Percentiles rank a stretch among this genome's conserved stretches.
These are phyloP conservation scores for Suhomyces yuchorum DNA, from an alignment of 1,139 yeast genomes.

Conservation along the genomic window DNA sequence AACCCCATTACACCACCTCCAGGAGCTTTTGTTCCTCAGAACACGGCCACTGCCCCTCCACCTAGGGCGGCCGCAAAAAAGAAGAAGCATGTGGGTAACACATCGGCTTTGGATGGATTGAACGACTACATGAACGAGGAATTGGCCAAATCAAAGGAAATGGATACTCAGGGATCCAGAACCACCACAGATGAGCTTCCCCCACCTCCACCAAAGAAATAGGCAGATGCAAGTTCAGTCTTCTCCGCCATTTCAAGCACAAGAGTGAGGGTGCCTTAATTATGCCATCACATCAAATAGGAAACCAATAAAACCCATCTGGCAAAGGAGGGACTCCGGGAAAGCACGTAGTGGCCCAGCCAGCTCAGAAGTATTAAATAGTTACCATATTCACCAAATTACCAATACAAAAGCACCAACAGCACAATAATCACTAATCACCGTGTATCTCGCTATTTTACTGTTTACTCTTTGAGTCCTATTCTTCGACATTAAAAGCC, in stretches of 20 bases:
- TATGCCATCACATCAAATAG: not conserved
- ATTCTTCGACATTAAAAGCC: no score
- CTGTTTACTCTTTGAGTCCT: no score
- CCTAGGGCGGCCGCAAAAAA: conserved; percentile 27
- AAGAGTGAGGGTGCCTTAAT: no score
- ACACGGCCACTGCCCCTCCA: conserved; percentile 24
- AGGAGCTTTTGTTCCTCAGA: conserved; percentile 11
- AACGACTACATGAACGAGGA: conserved; percentile 51
- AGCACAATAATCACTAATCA: no score
- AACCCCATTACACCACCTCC: conserved; percentile 18
- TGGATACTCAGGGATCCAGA: conserved; percentile 25
- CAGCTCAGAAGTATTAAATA: no score
- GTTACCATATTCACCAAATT: no score
- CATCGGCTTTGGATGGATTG: conserved; percentile 31
- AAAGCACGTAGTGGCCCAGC: not conserved
- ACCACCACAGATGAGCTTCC: conserved; percentile 31
- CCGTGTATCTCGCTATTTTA: no score
- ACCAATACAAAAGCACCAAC: no score
- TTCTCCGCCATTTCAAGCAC: no score
- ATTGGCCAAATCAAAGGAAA: conserved; percentile 43
- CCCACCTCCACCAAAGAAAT: conserved; percentile 28
- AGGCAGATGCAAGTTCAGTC: no score
- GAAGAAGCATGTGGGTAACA: conserved; percentile 34
- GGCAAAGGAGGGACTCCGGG: not conserved
- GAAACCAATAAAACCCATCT: not conserved